Evolutionary conservation across 192 early-diverging fungal species (phyloP), one percentile per base, ranked within the genome.

Genomic region (Linnemannia zychae): DNA sequence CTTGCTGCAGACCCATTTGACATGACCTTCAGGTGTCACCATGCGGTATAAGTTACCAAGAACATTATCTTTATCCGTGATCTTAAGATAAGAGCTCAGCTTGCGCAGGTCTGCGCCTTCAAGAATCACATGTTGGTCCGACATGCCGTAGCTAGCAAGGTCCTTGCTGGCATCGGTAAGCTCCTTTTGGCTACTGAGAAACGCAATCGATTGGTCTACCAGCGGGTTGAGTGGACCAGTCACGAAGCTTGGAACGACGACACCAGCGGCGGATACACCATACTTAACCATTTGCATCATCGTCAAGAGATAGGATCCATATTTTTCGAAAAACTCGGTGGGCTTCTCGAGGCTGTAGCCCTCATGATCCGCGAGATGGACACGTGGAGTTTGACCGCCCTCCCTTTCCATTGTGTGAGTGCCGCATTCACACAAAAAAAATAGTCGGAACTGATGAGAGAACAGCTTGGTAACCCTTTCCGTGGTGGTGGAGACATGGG

Each of bases 1-100:
- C 4, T 79, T 48, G 36, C 3, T 63, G 50, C 78, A 79, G 1
- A 79, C 78, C 78, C 78, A 79, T 60, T 79, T 79, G 33, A 79
- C 78, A 3, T 79, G 57, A 2, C 78, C 78, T 16, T 72, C 57
- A 0, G 4, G 15, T 4, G 78, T 79, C 18, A 73, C 71, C 9
- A 79, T 79, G 0, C 78, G 31, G 52, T 67, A 79, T 11, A 79
- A 34, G 28, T 79, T 79, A 0, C 78, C 71, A 33, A 79, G 71
- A 47, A 46, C 44, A 24, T 48, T 53, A 6, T 40, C 71, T 13
- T 18, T 22, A 31, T 79, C 71, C 1, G 33, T 28, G 47, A 73
- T 60, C 7, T 28, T 48, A 3, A 79, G 60, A 37, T 50, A 79
- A 0, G 70, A 72, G 6, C 40, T n/a, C 17, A 79, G 47, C 31